phyloP scores from a whole-genome alignment of 805 yeast species.

The Candida maesae region DNA sequence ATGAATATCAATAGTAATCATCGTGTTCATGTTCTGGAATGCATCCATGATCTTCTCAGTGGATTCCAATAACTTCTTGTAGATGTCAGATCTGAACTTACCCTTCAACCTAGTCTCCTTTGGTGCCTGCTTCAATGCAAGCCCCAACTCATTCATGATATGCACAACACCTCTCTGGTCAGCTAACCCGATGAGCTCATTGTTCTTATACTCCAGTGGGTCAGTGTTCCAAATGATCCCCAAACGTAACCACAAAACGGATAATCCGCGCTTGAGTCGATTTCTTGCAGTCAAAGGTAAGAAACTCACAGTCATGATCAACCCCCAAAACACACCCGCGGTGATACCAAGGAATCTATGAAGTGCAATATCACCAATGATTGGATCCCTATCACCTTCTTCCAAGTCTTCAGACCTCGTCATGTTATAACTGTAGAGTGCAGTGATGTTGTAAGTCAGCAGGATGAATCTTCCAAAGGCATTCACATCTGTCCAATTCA shows the following conservation, averaged over 20 bases:
- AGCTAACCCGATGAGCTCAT: constrained; percentile 22
- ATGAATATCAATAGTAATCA: constrained; percentile 59
- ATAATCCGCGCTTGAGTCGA: constrained; percentile 59
- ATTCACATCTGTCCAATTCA: constrained; percentile 57
- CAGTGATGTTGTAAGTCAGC: constrained; percentile 74
- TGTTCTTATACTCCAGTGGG: constrained; percentile 46
- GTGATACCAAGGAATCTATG: constrained; percentile 74
- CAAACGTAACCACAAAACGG: constrained; percentile 71
- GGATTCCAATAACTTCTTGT: constrained; percentile 44
- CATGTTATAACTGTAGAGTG: constrained; percentile 69
- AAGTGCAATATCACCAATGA: constrained; percentile 69
- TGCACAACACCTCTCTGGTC: constrained; percentile 42
- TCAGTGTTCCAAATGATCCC: constrained; percentile 81
- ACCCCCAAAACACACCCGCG: constrained; percentile 74
- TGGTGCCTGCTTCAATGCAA: constrained; percentile 65
- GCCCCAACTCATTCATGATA: constrained; percentile 56
- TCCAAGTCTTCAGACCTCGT: constrained; percentile 53
- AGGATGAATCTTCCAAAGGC: constrained; percentile 69
- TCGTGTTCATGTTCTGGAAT: constrained; percentile 65
- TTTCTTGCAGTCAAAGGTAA: constrained; percentile 76
- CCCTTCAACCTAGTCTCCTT: constrained; percentile 75
- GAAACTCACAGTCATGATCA: constrained; percentile 58
- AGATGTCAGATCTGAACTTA: constrained; percentile 53
- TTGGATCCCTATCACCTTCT: constrained; percentile 58
- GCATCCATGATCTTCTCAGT: constrained; percentile 71